phyloP scores from a whole-genome alignment of 495 filamentous ascomycete genomes.

The Penicillium waksmanii region DNA sequence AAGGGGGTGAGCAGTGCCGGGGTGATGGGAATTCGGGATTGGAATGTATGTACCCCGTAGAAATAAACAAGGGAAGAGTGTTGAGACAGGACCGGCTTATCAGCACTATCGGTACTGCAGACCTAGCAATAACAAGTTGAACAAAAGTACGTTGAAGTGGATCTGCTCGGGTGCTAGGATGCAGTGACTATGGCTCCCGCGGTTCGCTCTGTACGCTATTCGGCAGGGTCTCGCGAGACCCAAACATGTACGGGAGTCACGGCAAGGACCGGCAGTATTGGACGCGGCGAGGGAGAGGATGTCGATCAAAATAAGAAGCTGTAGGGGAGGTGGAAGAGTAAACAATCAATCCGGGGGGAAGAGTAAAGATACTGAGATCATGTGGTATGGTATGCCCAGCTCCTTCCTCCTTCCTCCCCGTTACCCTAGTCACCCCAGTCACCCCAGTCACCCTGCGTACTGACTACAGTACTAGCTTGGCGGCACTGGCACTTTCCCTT shows the following conservation, averaged over 20 bases:
- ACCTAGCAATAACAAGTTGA: no score
- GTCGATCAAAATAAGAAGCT: background rate
- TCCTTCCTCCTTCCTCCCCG: no score
- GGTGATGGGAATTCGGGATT: slow-evolving; percentile 19
- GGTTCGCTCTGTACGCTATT: no score
- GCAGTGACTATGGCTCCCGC: no score
- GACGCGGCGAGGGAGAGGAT: no score
- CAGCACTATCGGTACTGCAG: background rate
- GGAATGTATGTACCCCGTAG: slow-evolving; percentile 24
- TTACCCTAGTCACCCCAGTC: slow-evolving; percentile 12
- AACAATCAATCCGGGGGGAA: no score
- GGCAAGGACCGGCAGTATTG: no score
- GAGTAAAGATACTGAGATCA: background rate
- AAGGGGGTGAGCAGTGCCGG: slow-evolving; percentile 19
- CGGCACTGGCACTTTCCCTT: background rate
- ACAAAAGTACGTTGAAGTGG: background rate
- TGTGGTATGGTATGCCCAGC: background rate
- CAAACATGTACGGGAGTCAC: no score
- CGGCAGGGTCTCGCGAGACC: no score
- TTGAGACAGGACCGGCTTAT: background rate
- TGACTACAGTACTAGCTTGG: no score
- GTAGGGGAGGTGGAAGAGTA: background rate
- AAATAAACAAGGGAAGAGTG: slow-evolving; percentile 5
- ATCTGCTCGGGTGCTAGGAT: background rate
- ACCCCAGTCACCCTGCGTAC: slow-evolving; percentile 13